Base-by-base conservation (phyloP, 23 red algal species). In the Agarophyton chilense region DNA sequence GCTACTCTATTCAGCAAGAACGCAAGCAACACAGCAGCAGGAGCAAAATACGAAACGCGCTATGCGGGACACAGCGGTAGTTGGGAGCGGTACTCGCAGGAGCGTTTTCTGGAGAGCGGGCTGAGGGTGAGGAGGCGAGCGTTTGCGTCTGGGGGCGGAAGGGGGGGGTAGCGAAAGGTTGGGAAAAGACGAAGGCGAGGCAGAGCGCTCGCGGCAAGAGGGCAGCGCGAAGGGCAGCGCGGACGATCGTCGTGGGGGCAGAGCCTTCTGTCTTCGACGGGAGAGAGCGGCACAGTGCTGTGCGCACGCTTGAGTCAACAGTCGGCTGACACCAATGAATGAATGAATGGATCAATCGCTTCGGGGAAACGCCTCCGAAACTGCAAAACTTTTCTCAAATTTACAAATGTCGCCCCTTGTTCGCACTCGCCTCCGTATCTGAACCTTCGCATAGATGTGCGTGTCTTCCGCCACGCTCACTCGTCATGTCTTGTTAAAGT, bases 251-350 rank as follows among this genome's bases (percentile, higher is more conserved):
- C 38, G 68, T 39, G 43, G 68, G 64, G 64, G 10, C 1, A 35
- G 68, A 47, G 43, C n/a, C 17, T 2, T 5, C 10, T 18, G 43
- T 3, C 41, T 4, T 10, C 6, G 68, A 47, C 68, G 68, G 68
- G 68, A 74, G 68, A 4, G 68, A 74, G 68, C 68, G 68, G 68
- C 68, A 47, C 68, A 74, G 68, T 49, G 41, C 43, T 74, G 68
- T 74, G 68, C 38, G 29, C 41, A 33, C 19, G 26, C 47, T 18
- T 43, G 68, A 28, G 68, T 49, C 19, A 46, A 74, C 40, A 74
- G 41, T 12, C 68, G 68, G 68, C 68, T 74, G 68, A 74, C 68
- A 74, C 68, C 68, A 12, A 70, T 70, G 34, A 70, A 40, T 70
- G 64, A 33, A 70, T 47, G 18, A 74, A 74, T 74, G 29, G 43